Evolutionary conservation across 345 rosid genomes (phyloP).

Genomic region (Atalantia buxifolia): DNA sequence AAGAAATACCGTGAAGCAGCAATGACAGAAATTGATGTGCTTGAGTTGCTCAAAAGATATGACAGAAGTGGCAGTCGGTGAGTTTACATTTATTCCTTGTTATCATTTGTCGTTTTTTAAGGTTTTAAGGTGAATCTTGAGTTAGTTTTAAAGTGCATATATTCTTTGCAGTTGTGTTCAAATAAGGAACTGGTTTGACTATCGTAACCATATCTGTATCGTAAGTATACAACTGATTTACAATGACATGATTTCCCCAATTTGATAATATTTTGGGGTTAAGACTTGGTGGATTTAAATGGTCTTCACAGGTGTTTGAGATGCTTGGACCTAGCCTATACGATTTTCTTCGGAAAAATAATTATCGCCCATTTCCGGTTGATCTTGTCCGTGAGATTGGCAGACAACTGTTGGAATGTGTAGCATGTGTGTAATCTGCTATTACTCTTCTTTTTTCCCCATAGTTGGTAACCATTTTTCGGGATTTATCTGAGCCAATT

Average conservation of each 20-base stretch:
- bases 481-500: slow-evolving; percentile 12
- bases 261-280: slow-evolving; percentile 21
- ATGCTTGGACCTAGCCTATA: slow-evolving; percentile 83
- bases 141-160: slow-evolving; percentile 24
- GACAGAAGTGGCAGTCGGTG: slow-evolving; percentile 55
- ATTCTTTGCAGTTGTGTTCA: slow-evolving; percentile 61
- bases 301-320: slow-evolving; percentile 68
- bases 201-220: slow-evolving; percentile 62
- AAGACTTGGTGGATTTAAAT: slow-evolving; percentile 38
- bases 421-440: slow-evolving; percentile 58
- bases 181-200: slow-evolving; percentile 63
- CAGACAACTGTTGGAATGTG: slow-evolving; percentile 74
- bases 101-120: background rate
- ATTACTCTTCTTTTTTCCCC: slow-evolving; percentile 16
- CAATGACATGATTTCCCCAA: slow-evolving; percentile 12
- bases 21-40: slow-evolving; percentile 60
- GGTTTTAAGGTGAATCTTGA: slow-evolving; percentile 7
- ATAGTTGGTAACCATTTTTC: slow-evolving; percentile 4
- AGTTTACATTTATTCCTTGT: slow-evolving; percentile 16
- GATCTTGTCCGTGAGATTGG: slow-evolving; percentile 78
- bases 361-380: slow-evolving; percentile 63
- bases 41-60: slow-evolving; percentile 52
- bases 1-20: slow-evolving; percentile 72
- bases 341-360: slow-evolving; percentile 70
- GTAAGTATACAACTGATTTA: slow-evolving; percentile 42